Evolutionary conservation across 148 eudicot genomes (phyloP), one percentile per base, ranked within the genome.

Genomic region (Amaranthus cruentus): DNA sequence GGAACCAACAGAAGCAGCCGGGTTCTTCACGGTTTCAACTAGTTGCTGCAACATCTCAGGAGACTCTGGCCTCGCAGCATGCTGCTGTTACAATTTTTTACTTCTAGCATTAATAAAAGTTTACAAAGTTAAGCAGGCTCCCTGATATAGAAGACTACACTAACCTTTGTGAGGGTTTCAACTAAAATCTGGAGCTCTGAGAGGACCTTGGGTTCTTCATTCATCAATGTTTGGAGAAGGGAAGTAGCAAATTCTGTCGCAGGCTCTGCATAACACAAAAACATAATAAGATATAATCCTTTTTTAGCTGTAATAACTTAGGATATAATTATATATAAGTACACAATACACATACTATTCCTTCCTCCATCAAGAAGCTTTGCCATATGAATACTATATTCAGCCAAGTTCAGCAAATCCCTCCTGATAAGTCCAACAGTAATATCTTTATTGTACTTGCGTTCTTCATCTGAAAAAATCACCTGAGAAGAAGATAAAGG

Each of bases 301-400:
- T 57, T 59, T 47, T 21, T 51, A 54, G 72, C 18, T 3, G 46
- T 57, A 6, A 54, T 9, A 47, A 4, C 75, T 54, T 18, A 11
- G 58, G 13, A 55, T 13, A 71, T 13, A 46, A 28, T 28, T 28
- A 28, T 28, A 28, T 28, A 28, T 28, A 28, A 28, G 38, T 28
- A 28, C 38, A n/a, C 58, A 61, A 46, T 68, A 58, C 28, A 90
- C 96, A 75, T 86, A 95, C 99, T 95, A 76, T 95, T 90, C 75
- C 96, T 90, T 76, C 99, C 99, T 4, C 85, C 85, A 70, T 95
- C 99, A 86, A 95, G 87, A 75, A 91, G 83, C 82, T 95, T 95
- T 12, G 92, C 90, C 97, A 95, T 88, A 74, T 95, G 94, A 75
- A 88, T 84, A 84, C 79, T 95, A 75, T 95, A 95, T 75, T 95